Evolutionary conservation across 306 rosid genomes (phyloP), one percentile per base, ranked within the genome.

Genomic region (Ormosia semicastrata): DNA sequence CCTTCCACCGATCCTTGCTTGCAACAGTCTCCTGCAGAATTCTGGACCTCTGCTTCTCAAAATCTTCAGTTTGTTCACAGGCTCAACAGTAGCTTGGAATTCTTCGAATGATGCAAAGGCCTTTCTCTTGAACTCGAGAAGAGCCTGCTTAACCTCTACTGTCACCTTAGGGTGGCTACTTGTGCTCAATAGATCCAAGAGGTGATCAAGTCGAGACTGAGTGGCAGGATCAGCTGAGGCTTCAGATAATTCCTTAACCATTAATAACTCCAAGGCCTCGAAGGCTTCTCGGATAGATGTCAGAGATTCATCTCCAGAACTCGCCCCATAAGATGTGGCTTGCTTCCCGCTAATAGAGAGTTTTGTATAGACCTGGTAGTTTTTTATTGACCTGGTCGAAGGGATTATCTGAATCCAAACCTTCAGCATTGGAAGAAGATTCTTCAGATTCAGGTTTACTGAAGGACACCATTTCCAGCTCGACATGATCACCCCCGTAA

Each of bases 51-150:
- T 37, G 37, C 66, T 53, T 37, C 50, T 53, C 66, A 72, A 52
- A 36, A 39, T 37, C 11, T 72, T 53, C 24, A 72, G 37, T 72
- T 54, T 72, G 77, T 54, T 37, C 65, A 72, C 37, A 36, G 77
- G 37, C 37, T 36, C 65, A 17, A 37, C 52, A 72, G 65, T 53
- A 7, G 52, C 60, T 72, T 72, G 50, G 65, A 72, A 72, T 8
- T 72, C 66, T 53, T 36, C 17, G 37, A 24, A 15, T 2, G 52
- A 32, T 2, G 65, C 10, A 18, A 15, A 2, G 8, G 66, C 39
- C 12, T 53, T 72, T 72, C 39, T 54, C 62, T 10, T 15, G 66
- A 72, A 72, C 3, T 53, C 18, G 1, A 12, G 18, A 53, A 72
- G 6, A 72, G 18, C 52, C 7, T 36, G 49, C n/a, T 36, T 56